Evolutionary conservation across 2,329 filamentous ascomycete species (phyloP), one percentile per base, ranked within the genome.

Genomic region (Chaetomiaceae sp.): DNA sequence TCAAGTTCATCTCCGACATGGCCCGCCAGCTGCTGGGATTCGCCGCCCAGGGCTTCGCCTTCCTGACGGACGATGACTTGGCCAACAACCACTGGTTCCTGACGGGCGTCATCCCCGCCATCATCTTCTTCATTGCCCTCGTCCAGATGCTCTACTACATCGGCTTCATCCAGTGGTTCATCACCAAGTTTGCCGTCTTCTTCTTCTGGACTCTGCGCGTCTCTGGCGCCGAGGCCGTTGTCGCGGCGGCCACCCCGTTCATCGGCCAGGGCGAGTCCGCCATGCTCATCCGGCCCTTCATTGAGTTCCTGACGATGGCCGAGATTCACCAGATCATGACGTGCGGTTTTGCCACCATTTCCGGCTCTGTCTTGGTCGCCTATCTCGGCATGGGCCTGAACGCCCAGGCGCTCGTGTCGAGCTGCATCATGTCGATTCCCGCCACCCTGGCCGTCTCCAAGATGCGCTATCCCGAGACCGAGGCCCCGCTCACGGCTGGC

Each of bases 81-180:
- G 61, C 70, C 3, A 29, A 65, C 3, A 59, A 73, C 1, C 56
- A 59, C 4, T 88, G 76, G 77, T 95, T 95, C 76, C 73, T 95
- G 53, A 74, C 84, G 40, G 71, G 75, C 40, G 88, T 95, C 52
- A 75, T 94, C n/a, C 88, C 90, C 0, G 83, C 90, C 58, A 94
- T 96, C 67, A 88, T 95, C 70, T 96, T 95, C 79, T 95, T 96
- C 79, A 86, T 95, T 48, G 81, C 89, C 1, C 74, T 95, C n/a
- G 88, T 95, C 20, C 86, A 94, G 67, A 78, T 95, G 12, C 68
- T 94, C 35, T 94, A 87, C 71, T 85, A 90, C 71, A 74, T 82
- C 57, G 86, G 85, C 2, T 73, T 89, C 53, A 70, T 95, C 43
- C 89, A 95, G 68, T 95, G 90, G 89, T 88, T 90, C 67, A 80